Base-by-base conservation (phyloP, 139 green algal genomes). In the Tetraselmis striata region DNA sequence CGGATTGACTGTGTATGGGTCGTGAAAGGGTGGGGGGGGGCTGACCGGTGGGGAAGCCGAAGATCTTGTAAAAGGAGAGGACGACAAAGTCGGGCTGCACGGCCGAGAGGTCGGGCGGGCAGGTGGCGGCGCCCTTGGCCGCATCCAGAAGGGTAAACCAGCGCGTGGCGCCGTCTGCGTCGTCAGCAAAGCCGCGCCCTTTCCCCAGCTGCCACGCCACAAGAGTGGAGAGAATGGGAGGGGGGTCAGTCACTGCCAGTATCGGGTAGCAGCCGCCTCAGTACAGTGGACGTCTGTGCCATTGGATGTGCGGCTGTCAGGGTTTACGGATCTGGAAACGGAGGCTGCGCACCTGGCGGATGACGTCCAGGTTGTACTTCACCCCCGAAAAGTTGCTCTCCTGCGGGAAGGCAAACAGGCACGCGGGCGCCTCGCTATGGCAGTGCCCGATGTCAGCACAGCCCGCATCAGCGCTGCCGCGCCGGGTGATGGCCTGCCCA, bases 21-120 rank as follows among this genome's bases (percentile, higher is more conserved):
- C n/a, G n/a, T n/a, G n/a, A n/a, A 30, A 2, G 76, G 59, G 79
- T 18, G 74, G 28, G 79, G 78, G 79, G 2, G 0, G 1, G 1
- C 80, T 75, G 24, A 59, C 83, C 86, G 2, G 92, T 93, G 18
- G 92, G 92, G 29, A 91, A 94, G 23, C 93, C 94, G 78, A 97
- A 97, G 1, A 97, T 89, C 88, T 98, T 98, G 92, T 98, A 98
- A 84, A 94, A 98, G 0, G 94, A 98, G 30, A 98, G 83, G 0
- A 85, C 94, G 58, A 97, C 89, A 88, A 98, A 95, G 81, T 98
- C 93, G 5, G 90, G 88, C 2, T 85, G 84, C 28, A 81, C 28
- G 29, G 27, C 2, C 0, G 88, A 84, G 1, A 97, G 90, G 87
- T 98, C 91, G 25, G 95, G 95, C 1, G 95, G 95, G 0, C 28